Conservation (phyloP, 257 asterid species). For the Primulina eburnea region DNA sequence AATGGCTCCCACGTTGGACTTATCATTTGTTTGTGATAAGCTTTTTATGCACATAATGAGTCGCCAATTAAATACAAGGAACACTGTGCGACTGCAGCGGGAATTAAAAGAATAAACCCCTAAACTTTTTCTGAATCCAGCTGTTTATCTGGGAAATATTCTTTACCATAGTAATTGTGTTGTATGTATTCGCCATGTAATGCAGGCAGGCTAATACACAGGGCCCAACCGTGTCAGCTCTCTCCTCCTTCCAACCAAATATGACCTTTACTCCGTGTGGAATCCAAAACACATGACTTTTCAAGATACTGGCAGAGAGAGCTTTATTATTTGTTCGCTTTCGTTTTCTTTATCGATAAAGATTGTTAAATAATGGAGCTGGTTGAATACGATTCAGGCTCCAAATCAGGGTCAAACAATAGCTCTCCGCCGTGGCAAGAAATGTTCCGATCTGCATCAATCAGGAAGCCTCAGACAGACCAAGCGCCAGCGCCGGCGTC, state of each 20-base stretch:
- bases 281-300: not conserved
- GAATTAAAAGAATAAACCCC: too few species aligned
- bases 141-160: not conserved
- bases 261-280: not conserved
- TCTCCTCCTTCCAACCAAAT: not conserved
- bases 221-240: too few species aligned
- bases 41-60: not conserved
- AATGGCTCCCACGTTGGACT: not conserved
- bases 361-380: slow-evolving; percentile 44
- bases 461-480: slow-evolving; percentile 57
- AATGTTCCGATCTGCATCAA: slow-evolving; percentile 95
- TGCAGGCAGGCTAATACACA: not conserved
- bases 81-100: too few species aligned
- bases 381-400: slow-evolving; percentile 56
- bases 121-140: not conserved
- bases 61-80: too few species aligned
- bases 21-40: not conserved
- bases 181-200: not conserved
- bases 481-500: slow-evolving; percentile 35
- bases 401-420: slow-evolving; percentile 46
- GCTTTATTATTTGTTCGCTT: not conserved
- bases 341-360: slow-evolving; percentile 7
- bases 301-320: too few species aligned
- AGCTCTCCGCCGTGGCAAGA: slow-evolving; percentile 78
- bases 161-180: not conserved